Conservation (phyloP, 805 yeast genomes). For the Candida sithepensis region DNA sequence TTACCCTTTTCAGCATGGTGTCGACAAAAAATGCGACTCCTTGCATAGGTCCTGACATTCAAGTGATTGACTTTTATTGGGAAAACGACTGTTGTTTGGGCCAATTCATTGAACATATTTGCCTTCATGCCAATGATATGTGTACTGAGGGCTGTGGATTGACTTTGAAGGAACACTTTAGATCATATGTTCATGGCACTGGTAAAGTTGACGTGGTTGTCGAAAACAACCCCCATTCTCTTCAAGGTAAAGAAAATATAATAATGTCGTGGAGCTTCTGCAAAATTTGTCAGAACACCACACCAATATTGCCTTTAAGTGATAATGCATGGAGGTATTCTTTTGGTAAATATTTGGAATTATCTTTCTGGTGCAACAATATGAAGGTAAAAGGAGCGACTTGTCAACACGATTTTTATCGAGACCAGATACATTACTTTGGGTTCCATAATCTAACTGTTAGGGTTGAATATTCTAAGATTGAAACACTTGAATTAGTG, state of each 20-base stretch:
- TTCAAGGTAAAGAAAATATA: slow-evolving; percentile 60
- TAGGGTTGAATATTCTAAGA: slow-evolving; percentile 68
- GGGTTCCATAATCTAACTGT: slow-evolving; percentile 77
- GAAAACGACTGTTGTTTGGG: slow-evolving; percentile 91
- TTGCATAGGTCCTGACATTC: slow-evolving; percentile 86
- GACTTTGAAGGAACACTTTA: slow-evolving; percentile 64
- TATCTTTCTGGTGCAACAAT: slow-evolving; percentile 72
- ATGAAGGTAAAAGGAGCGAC: slow-evolving; percentile 53
- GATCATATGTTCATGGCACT: slow-evolving; percentile 84
- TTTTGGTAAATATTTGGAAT: slow-evolving; percentile 88
- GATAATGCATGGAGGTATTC: slow-evolving; percentile 88
- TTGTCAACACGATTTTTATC: slow-evolving; percentile 78
- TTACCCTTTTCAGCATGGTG: slow-evolving; percentile 76
- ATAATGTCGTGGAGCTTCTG: slow-evolving; percentile 92
- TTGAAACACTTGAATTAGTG: slow-evolving; percentile 74
- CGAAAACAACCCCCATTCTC: slow-evolving; percentile 53
- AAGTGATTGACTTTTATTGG: slow-evolving; percentile 82
- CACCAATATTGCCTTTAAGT: slow-evolving; percentile 79
- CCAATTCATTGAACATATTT: slow-evolving; percentile 76
- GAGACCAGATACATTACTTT: slow-evolving; percentile 80
- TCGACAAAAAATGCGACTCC: slow-evolving; percentile 85
- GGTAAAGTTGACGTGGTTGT: slow-evolving; percentile 78
- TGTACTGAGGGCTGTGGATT: slow-evolving; percentile 87
- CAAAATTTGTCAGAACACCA: slow-evolving; percentile 66
- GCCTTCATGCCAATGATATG: slow-evolving; percentile 56